These are phyloP conservation scores for Penstemon eatonii DNA, from an alignment of 257 asterid genomes.

Conservation along the genomic window DNA sequence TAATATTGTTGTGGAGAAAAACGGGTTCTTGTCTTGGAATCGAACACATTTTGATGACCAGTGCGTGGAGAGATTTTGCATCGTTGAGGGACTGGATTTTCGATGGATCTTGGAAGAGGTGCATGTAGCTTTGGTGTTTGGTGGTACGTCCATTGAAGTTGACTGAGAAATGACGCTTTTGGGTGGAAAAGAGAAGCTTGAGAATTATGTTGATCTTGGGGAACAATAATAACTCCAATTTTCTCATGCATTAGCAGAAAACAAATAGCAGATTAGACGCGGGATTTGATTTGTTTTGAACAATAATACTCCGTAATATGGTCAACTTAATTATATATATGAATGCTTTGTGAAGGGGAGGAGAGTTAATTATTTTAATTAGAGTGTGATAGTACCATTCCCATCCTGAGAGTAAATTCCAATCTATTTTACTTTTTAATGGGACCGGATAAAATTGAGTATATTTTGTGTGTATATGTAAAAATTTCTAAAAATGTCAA, in stretches of 20 bases:
- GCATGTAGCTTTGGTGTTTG: conserved; percentile 36
- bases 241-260: conserved; percentile 45
- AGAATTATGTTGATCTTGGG: conserved; percentile 17
- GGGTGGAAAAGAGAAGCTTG: conserved; percentile 22
- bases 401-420: too few species aligned
- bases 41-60: conserved; percentile 50
- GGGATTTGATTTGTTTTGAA: too few species aligned
- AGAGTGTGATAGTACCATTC: too few species aligned
- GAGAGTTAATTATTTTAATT: too few species aligned
- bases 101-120: conserved; percentile 50
- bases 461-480: too few species aligned
- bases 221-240: conserved; percentile 11
- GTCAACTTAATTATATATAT: too few species aligned
- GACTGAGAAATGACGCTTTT: conserved; percentile 31
- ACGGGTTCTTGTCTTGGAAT: conserved; percentile 45
- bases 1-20: conserved; percentile 53
- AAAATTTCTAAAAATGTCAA: too few species aligned
- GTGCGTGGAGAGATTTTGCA: conserved; percentile 61
- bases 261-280: too few species aligned
- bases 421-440: too few species aligned
- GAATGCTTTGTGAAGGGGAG: too few species aligned
- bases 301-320: too few species aligned
- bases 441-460: too few species aligned
- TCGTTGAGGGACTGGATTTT: conserved; percentile 42
- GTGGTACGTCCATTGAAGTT: conserved; percentile 35